These are phyloP conservation scores for Fusarium neocosmosporiellum DNA, from an alignment of 2,329 filamentous ascomycete genomes.

Conservation along the genomic window DNA sequence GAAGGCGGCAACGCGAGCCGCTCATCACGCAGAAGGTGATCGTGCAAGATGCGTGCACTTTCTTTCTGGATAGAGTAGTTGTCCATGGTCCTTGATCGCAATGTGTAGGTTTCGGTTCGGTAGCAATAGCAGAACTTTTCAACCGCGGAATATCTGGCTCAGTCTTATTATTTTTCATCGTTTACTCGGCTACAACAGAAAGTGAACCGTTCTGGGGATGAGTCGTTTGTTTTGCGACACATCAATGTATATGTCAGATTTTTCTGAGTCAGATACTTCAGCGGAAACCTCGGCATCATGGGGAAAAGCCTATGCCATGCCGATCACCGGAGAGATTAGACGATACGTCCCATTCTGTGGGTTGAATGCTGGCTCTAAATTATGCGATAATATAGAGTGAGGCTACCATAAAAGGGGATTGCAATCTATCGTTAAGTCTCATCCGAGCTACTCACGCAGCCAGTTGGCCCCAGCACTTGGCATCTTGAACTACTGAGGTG, in stretches of 20 bases:
- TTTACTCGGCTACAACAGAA: background rate
- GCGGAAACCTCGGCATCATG: background rate
- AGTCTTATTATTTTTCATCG: background rate
- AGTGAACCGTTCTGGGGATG: background rate
- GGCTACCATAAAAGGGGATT: background rate
- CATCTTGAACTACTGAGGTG: background rate
- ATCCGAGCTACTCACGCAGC: background rate
- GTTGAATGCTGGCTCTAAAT: background rate
- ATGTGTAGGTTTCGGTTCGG: background rate
- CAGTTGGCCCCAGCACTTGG: background rate
- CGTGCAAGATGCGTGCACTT: background rate
- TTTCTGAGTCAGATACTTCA: background rate
- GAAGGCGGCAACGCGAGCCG: conserved; percentile 2
- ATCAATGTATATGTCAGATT: background rate
- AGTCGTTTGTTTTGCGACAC: background rate
- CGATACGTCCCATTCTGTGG: background rate
- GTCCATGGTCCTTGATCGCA: background rate
- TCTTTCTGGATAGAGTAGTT: background rate
- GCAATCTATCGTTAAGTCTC: background rate
- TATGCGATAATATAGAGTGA: too few species aligned
- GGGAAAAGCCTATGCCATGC: background rate
- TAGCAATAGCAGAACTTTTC: background rate
- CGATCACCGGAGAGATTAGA: background rate
- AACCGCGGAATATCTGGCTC: background rate
- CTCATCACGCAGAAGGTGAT: background rate